These are phyloP conservation scores for Albifimbria verrucaria DNA, from an alignment of 2,329 filamentous ascomycete species.

Conservation along the genomic window DNA sequence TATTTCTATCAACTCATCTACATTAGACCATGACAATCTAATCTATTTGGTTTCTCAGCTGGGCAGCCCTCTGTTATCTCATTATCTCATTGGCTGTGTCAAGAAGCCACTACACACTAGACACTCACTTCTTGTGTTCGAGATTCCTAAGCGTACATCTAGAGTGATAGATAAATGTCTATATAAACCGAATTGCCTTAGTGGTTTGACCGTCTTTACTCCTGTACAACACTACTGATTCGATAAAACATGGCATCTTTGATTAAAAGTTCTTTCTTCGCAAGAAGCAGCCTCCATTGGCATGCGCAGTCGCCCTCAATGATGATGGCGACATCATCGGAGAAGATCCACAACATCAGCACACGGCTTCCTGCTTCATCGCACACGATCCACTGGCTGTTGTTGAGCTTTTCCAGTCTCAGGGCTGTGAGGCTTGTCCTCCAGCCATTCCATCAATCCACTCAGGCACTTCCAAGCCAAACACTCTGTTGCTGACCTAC, in stretches of 20 bases:
- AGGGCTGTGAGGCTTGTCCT: conserved; percentile 30
- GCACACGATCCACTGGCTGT: conserved; percentile 28
- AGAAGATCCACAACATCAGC: conserved; percentile 24
- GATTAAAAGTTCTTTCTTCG: conserved; percentile 23
- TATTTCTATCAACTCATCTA: neutral
- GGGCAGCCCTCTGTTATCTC: neutral
- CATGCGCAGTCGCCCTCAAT: conserved; percentile 26
- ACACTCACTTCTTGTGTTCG: neutral
- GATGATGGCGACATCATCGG: conserved; percentile 18
- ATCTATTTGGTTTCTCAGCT: neutral
- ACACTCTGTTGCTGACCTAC: conserved; percentile 29
- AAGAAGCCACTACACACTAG: neutral
- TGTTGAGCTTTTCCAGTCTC: conserved; percentile 32
- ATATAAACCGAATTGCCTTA: neutral
- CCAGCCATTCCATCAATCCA: conserved; percentile 27
- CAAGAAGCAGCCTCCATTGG: conserved; percentile 27
- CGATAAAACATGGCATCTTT: neutral
- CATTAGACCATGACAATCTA: neutral
- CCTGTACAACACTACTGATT: neutral
- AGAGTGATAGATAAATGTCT: neutral
- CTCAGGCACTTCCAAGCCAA: conserved; percentile 21
- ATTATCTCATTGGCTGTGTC: neutral
- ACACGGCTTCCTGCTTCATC: conserved; percentile 29
- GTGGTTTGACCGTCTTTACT: neutral
- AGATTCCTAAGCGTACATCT: neutral